Base-by-base conservation (phyloP, 768 basidiomycete species). In the Tulasnella sp. region DNA sequence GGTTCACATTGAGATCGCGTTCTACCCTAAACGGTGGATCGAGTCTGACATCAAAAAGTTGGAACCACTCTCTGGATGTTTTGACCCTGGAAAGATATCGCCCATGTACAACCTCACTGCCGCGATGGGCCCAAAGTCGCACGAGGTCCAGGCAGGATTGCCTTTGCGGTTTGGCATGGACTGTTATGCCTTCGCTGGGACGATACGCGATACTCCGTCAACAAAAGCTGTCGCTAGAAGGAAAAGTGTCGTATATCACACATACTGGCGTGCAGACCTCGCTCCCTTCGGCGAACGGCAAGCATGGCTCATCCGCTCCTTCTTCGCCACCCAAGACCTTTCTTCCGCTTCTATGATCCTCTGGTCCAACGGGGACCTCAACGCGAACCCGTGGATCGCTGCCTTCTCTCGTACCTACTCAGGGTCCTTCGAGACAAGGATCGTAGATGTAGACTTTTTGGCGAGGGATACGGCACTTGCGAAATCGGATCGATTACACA, bases 231-330 rank as follows among this genome's bases (percentile, higher is more conserved):
- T 54, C n/a, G 42, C 30, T 24, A 23, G 26, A 13, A 21, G 78
- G 13, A 73, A 76, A 19, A 79, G 81, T 19, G 78, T 80, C 11
- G 80, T 82, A 55, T 95, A 82, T 68, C 95, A 98, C 71, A 86
- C 91, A 1, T 98, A 97, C 70, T 98, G 95, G 95, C 78, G 95
- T 13, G 81, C 80, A 59, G 94, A 97, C 73, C 81, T 97, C 42
- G 83, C 83, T 0, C 75, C 84, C 0, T 92, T 98, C 65, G 83
- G 78, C 2, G 76, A 80, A 58, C 78, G 94, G 24, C 93, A 98
- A 67, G 87, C 91, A 68, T 84, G 83, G 75, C 88, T 95, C 78
- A 79, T 98, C 69, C 86, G 89, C 67, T 90, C 90, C 2, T 94
- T 94, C 70, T 89, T 98, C 62, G 88, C 92, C 2, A 97, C 94